These are phyloP conservation scores for Aspergillus ostianus DNA, from an alignment of 495 filamentous ascomycete genomes.

Conservation along the genomic window DNA sequence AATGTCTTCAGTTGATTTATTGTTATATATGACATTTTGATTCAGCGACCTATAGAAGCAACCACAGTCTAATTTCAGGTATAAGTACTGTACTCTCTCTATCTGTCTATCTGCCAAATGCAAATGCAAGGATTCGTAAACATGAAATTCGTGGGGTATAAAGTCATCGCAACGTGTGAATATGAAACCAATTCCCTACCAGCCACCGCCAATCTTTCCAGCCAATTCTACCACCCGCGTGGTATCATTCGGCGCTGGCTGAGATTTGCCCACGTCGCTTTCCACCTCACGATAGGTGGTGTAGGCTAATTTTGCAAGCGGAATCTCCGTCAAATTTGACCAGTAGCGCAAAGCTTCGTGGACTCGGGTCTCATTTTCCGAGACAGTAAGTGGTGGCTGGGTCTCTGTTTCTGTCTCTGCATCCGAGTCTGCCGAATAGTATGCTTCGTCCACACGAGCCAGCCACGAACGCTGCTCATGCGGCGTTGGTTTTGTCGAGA, in stretches of 20 bases:
- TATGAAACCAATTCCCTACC: constrained; percentile 51
- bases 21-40: no score
- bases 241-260: constrained; percentile 55
- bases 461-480: constrained; percentile 86
- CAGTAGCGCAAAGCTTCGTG: constrained; percentile 67
- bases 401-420: constrained; percentile 31
- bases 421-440: constrained; percentile 76
- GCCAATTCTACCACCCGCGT: constrained; percentile 85
- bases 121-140: neutral
- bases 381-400: constrained; percentile 18
- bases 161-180: neutral
- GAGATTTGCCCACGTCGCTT: constrained; percentile 87
- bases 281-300: constrained; percentile 90
- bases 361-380: constrained; percentile 35
- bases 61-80: neutral
- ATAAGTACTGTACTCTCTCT: neutral
- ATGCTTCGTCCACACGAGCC: constrained; percentile 84
- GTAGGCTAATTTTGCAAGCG: constrained; percentile 68
- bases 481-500: constrained; percentile 53
- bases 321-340: constrained; percentile 66
- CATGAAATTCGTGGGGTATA: neutral
- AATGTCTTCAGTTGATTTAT: no score
- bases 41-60: neutral
- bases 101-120: neutral
- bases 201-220: constrained; percentile 89